Conservation (phyloP, 345 rosid genomes). For the Syzygium jambos region DNA sequence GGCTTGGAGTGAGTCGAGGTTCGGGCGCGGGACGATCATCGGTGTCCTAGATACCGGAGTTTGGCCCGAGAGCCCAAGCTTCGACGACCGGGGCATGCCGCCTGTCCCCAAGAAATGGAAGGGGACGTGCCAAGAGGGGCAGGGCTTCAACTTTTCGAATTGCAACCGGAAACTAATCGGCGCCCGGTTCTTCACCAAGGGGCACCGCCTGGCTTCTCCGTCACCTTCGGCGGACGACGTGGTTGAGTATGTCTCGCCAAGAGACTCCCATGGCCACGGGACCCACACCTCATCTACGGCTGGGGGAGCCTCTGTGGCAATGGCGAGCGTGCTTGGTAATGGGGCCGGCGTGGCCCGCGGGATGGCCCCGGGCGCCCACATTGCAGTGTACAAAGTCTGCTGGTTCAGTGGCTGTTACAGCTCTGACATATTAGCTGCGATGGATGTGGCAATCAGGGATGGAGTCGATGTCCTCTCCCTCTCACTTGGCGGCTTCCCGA, state of each 20-base stretch:
- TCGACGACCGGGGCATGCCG: constrained; percentile 63
- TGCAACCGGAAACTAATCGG: constrained; percentile 85
- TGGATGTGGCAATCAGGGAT: constrained; percentile 71
- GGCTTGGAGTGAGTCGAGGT: constrained; percentile 55
- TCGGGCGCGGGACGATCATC: constrained; percentile 55
- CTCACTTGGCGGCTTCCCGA: constrained; percentile 80
- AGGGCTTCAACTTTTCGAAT: constrained; percentile 36
- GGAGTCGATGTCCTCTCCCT: constrained; percentile 84
- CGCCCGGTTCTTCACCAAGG: constrained; percentile 75
- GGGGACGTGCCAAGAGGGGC: constrained; percentile 78
- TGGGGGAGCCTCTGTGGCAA: constrained; percentile 61
- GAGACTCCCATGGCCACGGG: constrained; percentile 85
- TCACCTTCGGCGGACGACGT: constrained; percentile 23
- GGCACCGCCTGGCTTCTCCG: constrained; percentile 52
- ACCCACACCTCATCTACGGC: constrained; percentile 89
- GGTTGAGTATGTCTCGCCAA: constrained; percentile 58
- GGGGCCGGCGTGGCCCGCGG: constrained; percentile 83
- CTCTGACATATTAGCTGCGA: constrained; percentile 85
- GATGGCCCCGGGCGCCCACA: constrained; percentile 78
- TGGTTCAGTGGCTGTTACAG: constrained; percentile 85
- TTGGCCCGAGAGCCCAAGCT: constrained; percentile 95
- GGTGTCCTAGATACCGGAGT: constrained; percentile 85
- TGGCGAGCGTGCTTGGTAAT: constrained; percentile 62
- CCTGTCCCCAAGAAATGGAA: constrained; percentile 62
- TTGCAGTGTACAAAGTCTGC: constrained; percentile 86